phyloP scores from a whole-genome alignment of 331 rosid species.

The Quercus tomentella region DNA sequence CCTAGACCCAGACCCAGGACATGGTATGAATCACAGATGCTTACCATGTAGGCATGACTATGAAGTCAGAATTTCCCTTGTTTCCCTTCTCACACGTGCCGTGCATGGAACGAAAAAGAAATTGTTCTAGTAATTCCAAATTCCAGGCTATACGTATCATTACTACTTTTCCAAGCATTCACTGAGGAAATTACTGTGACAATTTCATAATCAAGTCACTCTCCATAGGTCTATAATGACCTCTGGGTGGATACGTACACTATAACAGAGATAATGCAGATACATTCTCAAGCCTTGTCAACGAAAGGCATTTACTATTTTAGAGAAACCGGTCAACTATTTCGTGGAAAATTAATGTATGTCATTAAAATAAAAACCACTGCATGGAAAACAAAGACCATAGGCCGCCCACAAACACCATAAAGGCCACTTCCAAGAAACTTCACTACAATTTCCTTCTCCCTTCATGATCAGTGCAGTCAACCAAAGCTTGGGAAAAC shows the following conservation, averaged over 20 bases:
- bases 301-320: too few species aligned
- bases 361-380: not conserved
- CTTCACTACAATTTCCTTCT: not conserved
- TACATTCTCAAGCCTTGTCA: too few species aligned
- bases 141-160: not conserved
- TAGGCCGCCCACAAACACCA: not conserved
- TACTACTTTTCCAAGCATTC: not conserved
- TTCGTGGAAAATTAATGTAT: conserved; percentile 15
- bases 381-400: not conserved
- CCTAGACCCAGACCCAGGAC: too few species aligned
- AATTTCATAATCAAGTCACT: not conserved
- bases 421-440: conserved; percentile 14
- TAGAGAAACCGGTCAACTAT: not conserved
- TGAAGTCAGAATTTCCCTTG: too few species aligned
- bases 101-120: not conserved
- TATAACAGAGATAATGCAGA: too few species aligned
- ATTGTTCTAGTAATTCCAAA: not conserved
- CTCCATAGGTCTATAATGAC: too few species aligned
- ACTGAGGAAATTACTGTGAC: not conserved
- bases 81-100: not conserved
- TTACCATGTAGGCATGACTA: not conserved
- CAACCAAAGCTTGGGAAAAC: not conserved
- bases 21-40: not conserved
- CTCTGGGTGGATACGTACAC: too few species aligned
- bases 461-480: not conserved